Conservation (phyloP, 768 basidiomycete species). For the Suillus occidentalis region DNA sequence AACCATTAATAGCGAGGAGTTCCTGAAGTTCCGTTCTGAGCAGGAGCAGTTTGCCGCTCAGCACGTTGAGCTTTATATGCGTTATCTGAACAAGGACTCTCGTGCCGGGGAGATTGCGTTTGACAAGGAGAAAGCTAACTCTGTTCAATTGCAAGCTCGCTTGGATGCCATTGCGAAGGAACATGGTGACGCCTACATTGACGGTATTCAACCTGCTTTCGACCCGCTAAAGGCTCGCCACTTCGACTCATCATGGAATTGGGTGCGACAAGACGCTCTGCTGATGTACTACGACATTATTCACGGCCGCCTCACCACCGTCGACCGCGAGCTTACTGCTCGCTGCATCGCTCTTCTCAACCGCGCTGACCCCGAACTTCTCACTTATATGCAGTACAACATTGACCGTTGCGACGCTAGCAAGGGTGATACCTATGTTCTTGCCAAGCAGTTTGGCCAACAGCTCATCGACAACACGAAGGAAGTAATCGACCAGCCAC, state of each 20-base stretch:
- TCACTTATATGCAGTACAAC: constrained; percentile 95
- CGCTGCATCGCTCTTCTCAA: constrained; percentile 98
- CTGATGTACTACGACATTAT: constrained; percentile 99
- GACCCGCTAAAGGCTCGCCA: constrained; percentile 95
- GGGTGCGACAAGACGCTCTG: constrained; percentile 96
- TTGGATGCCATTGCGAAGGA: constrained; percentile 88
- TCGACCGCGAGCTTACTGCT: constrained; percentile 95
- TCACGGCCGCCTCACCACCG: constrained; percentile 89
- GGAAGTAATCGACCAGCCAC: constrained; percentile 80
- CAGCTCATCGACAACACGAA: constrained; percentile 92
- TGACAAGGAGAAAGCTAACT: constrained; percentile 81
- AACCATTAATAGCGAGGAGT: constrained; percentile 96
- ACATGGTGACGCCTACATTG: constrained; percentile 91
- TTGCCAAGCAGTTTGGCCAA: constrained; percentile 98
- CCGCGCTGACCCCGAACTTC: constrained; percentile 88
- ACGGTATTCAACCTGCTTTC: constrained; percentile 94
- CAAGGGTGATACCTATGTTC: constrained; percentile 86
- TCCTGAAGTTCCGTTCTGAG: constrained; percentile 92
- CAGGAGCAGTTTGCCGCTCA: constrained; percentile 91
- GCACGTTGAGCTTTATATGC: constrained; percentile 95
- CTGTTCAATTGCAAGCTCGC: constrained; percentile 71
- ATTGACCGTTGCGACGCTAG: constrained; percentile 80
- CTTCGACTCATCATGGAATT: constrained; percentile 99
- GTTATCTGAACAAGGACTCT: constrained; percentile 92
- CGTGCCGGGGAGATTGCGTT: constrained; percentile 89